Conservation (phyloP, 768 basidiomycete species). For the Pisolithus marmoratus region DNA sequence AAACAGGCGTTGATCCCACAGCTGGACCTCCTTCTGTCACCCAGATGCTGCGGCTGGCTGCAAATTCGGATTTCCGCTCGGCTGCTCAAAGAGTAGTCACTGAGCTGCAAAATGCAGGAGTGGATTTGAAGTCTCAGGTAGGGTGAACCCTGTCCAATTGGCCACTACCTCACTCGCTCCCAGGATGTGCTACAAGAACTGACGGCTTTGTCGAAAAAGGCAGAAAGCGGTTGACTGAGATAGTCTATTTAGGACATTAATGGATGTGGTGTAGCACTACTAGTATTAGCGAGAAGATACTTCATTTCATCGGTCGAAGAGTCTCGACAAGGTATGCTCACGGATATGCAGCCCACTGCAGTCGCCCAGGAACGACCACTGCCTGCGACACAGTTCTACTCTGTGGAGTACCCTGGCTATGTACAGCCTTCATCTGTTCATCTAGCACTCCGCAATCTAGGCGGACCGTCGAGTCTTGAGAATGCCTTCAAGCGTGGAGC, state of each 20-base stretch:
- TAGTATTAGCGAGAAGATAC: no score
- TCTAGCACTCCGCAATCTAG: constrained; percentile 57
- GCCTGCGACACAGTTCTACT: constrained; percentile 59
- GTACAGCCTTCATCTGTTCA: constrained; percentile 58
- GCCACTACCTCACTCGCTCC: neutral
- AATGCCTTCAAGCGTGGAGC: constrained; percentile 68
- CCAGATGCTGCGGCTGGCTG: constrained; percentile 50
- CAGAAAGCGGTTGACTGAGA: constrained; percentile 12
- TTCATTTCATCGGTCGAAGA: neutral
- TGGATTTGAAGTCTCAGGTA: constrained; percentile 55
- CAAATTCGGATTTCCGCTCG: constrained; percentile 47
- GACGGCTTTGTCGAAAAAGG: constrained; percentile 23
- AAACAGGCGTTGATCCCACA: constrained; percentile 44
- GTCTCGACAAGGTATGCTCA: neutral
- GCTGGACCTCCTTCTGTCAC: constrained; percentile 42
- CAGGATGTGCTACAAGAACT: constrained; percentile 42
- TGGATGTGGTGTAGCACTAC: neutral
- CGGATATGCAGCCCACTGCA: constrained; percentile 7
- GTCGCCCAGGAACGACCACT: constrained; percentile 40
- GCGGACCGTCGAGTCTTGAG: constrained; percentile 66
- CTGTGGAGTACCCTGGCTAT: constrained; percentile 90
- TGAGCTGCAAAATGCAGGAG: constrained; percentile 52
- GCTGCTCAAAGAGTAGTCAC: constrained; percentile 40
- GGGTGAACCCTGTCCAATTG: constrained; percentile 8
- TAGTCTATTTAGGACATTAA: neutral